phyloP scores from a whole-genome alignment of 257 asterid species.

The Galeopsis tetrahit region DNA sequence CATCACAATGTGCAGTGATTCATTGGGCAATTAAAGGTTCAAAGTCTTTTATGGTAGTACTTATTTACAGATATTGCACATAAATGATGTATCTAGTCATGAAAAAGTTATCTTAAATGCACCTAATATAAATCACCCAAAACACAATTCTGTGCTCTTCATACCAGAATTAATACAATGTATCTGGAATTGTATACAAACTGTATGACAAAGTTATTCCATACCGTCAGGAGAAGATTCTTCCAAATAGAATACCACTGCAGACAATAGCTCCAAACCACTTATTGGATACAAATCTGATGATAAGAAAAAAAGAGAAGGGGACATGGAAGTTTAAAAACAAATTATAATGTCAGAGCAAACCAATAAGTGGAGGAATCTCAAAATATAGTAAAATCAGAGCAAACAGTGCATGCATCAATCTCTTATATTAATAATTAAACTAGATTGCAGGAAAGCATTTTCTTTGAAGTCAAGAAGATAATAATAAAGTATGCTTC shows the following conservation, averaged over 20 bases:
- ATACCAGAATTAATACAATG: neutral
- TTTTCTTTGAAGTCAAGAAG: neutral
- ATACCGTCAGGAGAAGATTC: slow-evolving; percentile 52
- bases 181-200: slow-evolving; percentile 5
- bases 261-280: slow-evolving; percentile 87
- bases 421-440: neutral
- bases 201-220: slow-evolving; percentile 1
- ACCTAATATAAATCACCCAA: neutral
- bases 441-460: slow-evolving; percentile 5
- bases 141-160: neutral
- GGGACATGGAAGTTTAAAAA: neutral
- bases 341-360: neutral
- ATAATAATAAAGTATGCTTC: neutral
- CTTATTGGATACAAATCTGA: slow-evolving; percentile 84
- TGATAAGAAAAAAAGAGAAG: slow-evolving; percentile 15
- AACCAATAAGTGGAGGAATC: slow-evolving; percentile 1
- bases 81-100: neutral
- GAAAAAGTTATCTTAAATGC: neutral
- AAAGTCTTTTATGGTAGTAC: neutral
- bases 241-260: slow-evolving; percentile 68
- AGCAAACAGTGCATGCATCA: neutral
- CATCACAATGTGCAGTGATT: neutral
- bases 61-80: slow-evolving; percentile 1
- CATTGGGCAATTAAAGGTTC: neutral
- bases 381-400: neutral